Evolutionary conservation across 2,329 filamentous ascomycete genomes (phyloP), one percentile per base, ranked within the genome.

Genomic region (Aspergillus sp.): DNA sequence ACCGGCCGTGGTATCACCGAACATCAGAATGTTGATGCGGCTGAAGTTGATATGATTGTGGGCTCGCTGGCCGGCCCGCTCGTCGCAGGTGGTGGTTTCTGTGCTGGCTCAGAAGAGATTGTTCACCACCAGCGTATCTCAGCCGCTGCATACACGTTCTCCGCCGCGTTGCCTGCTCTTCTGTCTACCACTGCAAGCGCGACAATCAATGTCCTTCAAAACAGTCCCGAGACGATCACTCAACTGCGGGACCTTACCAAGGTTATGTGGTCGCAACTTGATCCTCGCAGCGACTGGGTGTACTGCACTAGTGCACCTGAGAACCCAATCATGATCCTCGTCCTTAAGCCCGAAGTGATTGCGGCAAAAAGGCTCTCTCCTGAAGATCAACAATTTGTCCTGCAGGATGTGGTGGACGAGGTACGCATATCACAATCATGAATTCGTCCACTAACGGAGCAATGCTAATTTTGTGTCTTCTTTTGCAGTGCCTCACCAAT

Each of bases 321-420:
- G 71, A 98, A 97, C 71, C 95, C 95, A 0, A 84, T 97, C 56
- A 87, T 97, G 83, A 80, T 98, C 2, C 81, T 97, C 53, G 87
- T 89, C 2, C 81, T 99, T 59, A 97, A 97, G 81, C 85, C 89
- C 0, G 92, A 97, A 60, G 87, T 97, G 43, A 82, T 97, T 46
- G 83, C 87, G 54, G 84, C 87, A 1, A 88, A 90, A 72, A 87
- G 86, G 49, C 79, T 96, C 60, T 87, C 82, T 15, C 76, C 86
- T 9, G 85, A 89, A 38, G 94, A 97, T 65, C 92, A 98, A 78
- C 92, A 97, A 71, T 85, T 87, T 61, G 77, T 98, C 19, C 79
- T 99, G 61, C 89, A 96, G 72, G 95, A 99, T 70, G 89, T 92
- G 66, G 92, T 97, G n/a, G 96, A 99, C 63, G 95, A 99, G 89